phyloP scores from a whole-genome alignment of 2,329 filamentous ascomycete species.

The Trichoderma brevicompactum region DNA sequence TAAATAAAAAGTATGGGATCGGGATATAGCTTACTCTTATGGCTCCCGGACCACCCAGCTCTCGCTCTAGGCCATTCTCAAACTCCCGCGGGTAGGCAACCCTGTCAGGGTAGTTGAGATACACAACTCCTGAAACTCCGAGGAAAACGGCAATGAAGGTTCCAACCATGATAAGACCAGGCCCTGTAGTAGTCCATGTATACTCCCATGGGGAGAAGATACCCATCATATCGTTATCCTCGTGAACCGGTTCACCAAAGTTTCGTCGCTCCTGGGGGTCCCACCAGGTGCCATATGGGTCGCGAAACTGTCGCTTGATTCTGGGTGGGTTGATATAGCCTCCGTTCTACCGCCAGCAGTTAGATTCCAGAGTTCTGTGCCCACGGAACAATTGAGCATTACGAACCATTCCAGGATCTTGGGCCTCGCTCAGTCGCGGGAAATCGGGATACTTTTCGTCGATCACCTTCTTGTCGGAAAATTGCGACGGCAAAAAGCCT shows the following conservation, averaged over 20 bases:
- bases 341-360: conserved; percentile 66
- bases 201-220: conserved; percentile 91
- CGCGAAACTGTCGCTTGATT: conserved; percentile 88
- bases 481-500: conserved; percentile 57
- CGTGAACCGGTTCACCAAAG: conserved; percentile 94
- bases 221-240: conserved; percentile 92
- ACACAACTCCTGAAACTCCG: conserved; percentile 69
- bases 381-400: background rate
- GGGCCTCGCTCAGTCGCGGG: conserved; percentile 56
- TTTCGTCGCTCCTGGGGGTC: conserved; percentile 97
- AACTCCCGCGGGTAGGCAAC: conserved; percentile 71
- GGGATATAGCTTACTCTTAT: conserved; percentile 59
- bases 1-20: too few species aligned
- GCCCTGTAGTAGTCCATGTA: conserved; percentile 75
- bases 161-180: conserved; percentile 70
- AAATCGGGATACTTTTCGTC: conserved; percentile 59
- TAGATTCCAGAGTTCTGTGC: conserved; percentile 32
- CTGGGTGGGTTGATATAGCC: conserved; percentile 79
- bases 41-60: conserved; percentile 72
- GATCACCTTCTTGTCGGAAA: conserved; percentile 51
- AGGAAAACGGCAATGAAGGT: conserved; percentile 68
- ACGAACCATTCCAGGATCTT: conserved; percentile 70
- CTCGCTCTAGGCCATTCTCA: conserved; percentile 71
- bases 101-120: conserved; percentile 72
- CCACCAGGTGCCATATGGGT: conserved; percentile 94